Conservation (phyloP, 2,329 filamentous ascomycete species). For the Penicillium sp. region DNA sequence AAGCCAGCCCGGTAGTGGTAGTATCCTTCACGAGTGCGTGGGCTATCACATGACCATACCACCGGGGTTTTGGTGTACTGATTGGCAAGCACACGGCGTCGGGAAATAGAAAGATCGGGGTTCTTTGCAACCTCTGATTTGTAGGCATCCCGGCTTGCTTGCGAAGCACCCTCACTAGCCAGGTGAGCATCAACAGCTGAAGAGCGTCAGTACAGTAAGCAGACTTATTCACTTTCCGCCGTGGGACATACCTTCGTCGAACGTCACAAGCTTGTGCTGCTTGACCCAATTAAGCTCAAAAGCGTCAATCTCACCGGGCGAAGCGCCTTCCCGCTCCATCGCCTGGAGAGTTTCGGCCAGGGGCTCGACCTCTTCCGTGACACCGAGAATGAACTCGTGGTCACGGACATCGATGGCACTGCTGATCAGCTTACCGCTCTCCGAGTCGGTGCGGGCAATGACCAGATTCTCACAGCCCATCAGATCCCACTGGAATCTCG, state of each 20-base stretch:
- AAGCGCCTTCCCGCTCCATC: constrained; percentile 77
- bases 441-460: constrained; percentile 91
- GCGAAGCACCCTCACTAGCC: constrained; percentile 56
- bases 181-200: constrained; percentile 70
- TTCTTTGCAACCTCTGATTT: constrained; percentile 55
- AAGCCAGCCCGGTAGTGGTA: constrained; percentile 60
- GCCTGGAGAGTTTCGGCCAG: constrained; percentile 81
- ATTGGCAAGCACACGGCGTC: constrained; percentile 66
- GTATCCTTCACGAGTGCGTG: constrained; percentile 79
- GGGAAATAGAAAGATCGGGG: constrained; percentile 69
- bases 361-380: constrained; percentile 70
- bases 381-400: constrained; percentile 92
- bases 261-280: constrained; percentile 74
- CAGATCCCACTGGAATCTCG: constrained; percentile 95
- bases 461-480: constrained; percentile 95
- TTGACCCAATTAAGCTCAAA: constrained; percentile 89
- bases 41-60: constrained; percentile 84
- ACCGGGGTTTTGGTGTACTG: constrained; percentile 62
- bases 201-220: constrained; percentile 9
- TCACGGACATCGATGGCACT: constrained; percentile 90
- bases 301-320: constrained; percentile 71
- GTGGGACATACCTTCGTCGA: constrained; percentile 62
- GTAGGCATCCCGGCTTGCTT: constrained; percentile 63
- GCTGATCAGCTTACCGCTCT: constrained; percentile 83
- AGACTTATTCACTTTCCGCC: not conserved